phyloP scores from a whole-genome alignment of 371 early-diverging fungal species.

The Rhizopus stolonifer region DNA sequence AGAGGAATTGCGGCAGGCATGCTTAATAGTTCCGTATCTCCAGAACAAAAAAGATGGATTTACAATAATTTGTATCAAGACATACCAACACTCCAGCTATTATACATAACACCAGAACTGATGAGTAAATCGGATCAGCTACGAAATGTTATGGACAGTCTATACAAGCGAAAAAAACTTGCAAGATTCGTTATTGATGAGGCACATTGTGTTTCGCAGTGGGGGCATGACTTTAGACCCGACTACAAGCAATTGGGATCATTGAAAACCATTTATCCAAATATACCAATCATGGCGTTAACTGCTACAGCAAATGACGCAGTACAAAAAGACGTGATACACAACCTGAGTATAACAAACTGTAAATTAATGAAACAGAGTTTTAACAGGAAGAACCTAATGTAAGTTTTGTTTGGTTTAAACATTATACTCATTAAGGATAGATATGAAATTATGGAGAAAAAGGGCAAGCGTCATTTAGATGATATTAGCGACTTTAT shows the following conservation, averaged over 20 bases:
- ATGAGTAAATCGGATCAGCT: conserved; percentile 73
- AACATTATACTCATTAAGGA: too few species aligned
- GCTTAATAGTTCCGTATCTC: conserved; percentile 65
- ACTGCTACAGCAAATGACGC: conserved; percentile 97
- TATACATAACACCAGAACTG: conserved; percentile 98
- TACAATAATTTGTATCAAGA: conserved; percentile 52
- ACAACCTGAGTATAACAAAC: conserved; percentile 66
- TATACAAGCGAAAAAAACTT: conserved; percentile 61
- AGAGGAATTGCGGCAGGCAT: conserved; percentile 80
- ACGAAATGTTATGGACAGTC: conserved; percentile 49
- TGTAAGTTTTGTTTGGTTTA: conserved; percentile 25
- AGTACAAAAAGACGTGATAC: conserved; percentile 79
- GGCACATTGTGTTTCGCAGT: conserved; percentile 97
- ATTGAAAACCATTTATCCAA: conserved; percentile 65
- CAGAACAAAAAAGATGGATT: conserved; percentile 55
- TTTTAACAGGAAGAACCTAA: conserved; percentile 88
- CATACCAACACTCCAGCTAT: conserved; percentile 52
- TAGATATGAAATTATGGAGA: conserved; percentile 78
- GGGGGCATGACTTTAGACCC: conserved; percentile 97
- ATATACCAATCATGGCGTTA: conserved; percentile 95
- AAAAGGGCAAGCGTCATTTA: conserved; percentile 41
- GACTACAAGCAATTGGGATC: conserved; percentile 77
- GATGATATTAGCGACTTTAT: conserved; percentile 85
- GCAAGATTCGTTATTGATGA: conserved; percentile 98
- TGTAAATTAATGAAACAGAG: conserved; percentile 78